Base-by-base conservation (phyloP, 1,284 basidiomycete species). In the Malassezia japonica region DNA sequence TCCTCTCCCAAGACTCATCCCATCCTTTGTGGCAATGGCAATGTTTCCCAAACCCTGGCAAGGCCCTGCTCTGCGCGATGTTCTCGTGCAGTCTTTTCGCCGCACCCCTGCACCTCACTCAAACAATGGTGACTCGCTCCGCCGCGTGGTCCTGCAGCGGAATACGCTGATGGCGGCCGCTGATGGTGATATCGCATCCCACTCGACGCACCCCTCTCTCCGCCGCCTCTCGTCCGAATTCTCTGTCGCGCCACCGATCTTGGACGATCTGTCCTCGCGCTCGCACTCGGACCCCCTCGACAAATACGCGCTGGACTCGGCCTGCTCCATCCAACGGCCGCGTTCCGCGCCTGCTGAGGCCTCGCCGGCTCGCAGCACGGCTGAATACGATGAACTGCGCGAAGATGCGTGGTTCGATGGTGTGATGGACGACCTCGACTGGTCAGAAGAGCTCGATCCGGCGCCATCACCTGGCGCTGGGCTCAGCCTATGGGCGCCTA, bases 341-440 rank as follows among this genome's bases (percentile, higher is more conserved):
- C 6, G 12, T 6, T 28, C 27, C 12, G 6, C 12, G 6, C 6
- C 6, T 6, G 6, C 27, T 28, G 27, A 6, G 27, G 27, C 27
- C 27, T 12, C 6, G 27, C 6, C 12, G 12, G 12, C 6, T 6
- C 27, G 12, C 12, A n/a, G 8, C 16, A 16, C 32, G 15, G n/a
- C 23, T 1, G 23, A 24, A 2, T 21, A 20, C 9, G 40, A 43
- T 18, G 40, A 49, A 2, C 13, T 23, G 6, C 13, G 34, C 4
- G 50, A 53, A 25, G 41, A 48, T 15, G 23, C 29, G n/a, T 54
- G 51, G 51, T 54, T 54, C n/a, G 51, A 53, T 4, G 24, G 20
- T 2, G 18, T 53, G n/a, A 23, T 53, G 16, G 45, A 53, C 5
- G 45, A 47, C 4, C 45, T 53, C 18, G 48, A 50, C 3, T 33